phyloP scores from a whole-genome alignment of 148 eudicot species.

The Vaccinium myrtillus region DNA sequence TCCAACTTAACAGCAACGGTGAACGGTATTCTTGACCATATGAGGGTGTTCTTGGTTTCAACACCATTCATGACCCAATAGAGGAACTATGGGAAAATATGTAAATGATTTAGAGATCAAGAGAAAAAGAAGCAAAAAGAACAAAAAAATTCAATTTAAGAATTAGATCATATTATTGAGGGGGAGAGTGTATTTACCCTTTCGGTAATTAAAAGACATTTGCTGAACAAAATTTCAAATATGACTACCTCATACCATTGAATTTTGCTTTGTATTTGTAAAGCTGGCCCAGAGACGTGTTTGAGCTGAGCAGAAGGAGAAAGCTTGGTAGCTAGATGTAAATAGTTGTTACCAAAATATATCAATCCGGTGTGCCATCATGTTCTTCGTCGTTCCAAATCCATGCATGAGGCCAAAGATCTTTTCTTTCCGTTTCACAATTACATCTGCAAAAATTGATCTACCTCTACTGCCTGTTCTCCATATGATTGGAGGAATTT shows the following conservation, averaged over 20 bases:
- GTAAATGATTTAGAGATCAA: no score
- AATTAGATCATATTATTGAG: no score
- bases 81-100: no score
- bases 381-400: neutral
- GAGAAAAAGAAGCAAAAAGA: no score
- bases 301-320: constrained; percentile 14
- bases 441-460: constrained; percentile 10
- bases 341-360: neutral
- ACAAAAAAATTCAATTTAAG: no score
- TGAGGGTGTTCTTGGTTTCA: no score
- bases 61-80: no score
- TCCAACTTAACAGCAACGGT: no score
- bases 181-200: no score
- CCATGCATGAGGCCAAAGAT: constrained; percentile 17
- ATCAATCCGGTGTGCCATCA: neutral
- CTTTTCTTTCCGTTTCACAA: constrained; percentile 10
- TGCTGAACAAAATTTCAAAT: neutral
- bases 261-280: constrained; percentile 23
- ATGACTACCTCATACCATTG: constrained; percentile 18
- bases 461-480: constrained; percentile 7
- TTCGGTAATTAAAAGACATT: neutral
- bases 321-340: constrained; percentile 18
- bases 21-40: no score
- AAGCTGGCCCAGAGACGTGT: constrained; percentile 16
- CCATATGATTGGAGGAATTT: constrained; percentile 16